A percentile compares a stretch with the other conserved stretches of the same genome.
These are phyloP conservation scores for Solanum commersonii DNA, from an alignment of 257 asterid species.

Conservation along the genomic window DNA sequence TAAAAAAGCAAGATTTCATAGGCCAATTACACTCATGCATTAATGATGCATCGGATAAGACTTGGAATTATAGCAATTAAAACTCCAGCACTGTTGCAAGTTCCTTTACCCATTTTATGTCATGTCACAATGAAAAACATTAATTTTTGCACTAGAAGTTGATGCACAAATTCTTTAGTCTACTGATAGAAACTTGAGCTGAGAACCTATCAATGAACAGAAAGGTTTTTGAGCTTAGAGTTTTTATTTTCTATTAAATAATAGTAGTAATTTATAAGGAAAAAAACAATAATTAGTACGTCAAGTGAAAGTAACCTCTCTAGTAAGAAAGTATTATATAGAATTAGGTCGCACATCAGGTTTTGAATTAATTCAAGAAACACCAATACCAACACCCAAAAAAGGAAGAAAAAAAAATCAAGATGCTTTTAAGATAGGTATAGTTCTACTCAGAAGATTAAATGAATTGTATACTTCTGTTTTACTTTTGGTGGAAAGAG, in stretches of 20 bases:
- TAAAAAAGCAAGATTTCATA: not conserved
- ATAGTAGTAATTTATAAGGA: not conserved
- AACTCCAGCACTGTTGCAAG: not conserved
- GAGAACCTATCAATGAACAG: not conserved
- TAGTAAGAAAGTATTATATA: not conserved
- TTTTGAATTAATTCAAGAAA: not conserved
- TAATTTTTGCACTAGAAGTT: not conserved
- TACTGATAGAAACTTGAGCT: not conserved
- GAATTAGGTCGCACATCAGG: not conserved
- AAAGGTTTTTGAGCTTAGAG: not conserved
- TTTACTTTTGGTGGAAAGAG: not conserved
- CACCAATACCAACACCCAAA: not conserved
- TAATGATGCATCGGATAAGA: not conserved
- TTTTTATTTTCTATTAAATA: not conserved
- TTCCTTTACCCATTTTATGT: not conserved
- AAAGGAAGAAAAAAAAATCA: too few species aligned
- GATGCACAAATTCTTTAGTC: not conserved
- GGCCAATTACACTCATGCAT: not conserved
- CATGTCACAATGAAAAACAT: not conserved
- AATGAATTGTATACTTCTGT: not conserved
- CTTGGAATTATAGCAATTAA: not conserved
- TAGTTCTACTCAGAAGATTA: not conserved
- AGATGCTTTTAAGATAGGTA: not conserved
- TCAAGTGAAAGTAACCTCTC: not conserved
- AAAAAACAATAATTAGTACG: not conserved